Conservation (phyloP, 192 early-diverging fungal genomes). For the Radiomyces spectabilis region DNA sequence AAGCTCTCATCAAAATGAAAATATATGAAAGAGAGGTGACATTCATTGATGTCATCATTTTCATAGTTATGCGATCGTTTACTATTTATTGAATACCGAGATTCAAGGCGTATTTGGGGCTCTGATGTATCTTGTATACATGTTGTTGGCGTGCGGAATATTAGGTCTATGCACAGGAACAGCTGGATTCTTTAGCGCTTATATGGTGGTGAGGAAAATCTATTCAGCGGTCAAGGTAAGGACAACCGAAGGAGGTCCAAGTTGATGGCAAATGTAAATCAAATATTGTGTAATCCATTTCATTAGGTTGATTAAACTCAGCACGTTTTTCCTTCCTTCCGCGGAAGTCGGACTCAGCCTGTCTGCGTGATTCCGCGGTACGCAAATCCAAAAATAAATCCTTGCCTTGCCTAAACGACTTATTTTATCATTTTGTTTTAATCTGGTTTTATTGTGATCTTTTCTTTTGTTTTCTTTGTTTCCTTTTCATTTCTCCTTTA, state of each 20-base stretch:
- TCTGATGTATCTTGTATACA: slow-evolving; percentile 69
- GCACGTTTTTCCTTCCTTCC: slow-evolving; percentile 3
- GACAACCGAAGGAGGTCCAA: neutral
- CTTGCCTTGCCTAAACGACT: too few relatives aligned
- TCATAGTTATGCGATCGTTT: slow-evolving; percentile 52
- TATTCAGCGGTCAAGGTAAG: slow-evolving; percentile 73
- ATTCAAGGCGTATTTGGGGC: slow-evolving; percentile 59
- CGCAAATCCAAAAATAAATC: too few relatives aligned
- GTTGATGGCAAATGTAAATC: neutral
- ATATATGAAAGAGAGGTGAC: neutral
- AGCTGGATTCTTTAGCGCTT: slow-evolving; percentile 66
- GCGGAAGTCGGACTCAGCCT: neutral
- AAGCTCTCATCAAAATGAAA: neutral
- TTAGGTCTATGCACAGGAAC: slow-evolving; percentile 71
- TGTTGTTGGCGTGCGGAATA: slow-evolving; percentile 55
- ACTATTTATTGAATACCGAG: slow-evolving; percentile 60
- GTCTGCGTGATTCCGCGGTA: too few relatives aligned
- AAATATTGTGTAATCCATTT: neutral
- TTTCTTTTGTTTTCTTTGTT: neutral
- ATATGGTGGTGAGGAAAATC: slow-evolving; percentile 65
- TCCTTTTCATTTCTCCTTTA: neutral
- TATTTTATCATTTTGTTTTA: neutral
- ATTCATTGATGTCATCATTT: neutral
- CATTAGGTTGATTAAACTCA: neutral
- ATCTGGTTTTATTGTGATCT: too few relatives aligned